Base-by-base conservation (phyloP, 2,329 filamentous ascomycete species). In the Magnaporthiopsis poae region DNA sequence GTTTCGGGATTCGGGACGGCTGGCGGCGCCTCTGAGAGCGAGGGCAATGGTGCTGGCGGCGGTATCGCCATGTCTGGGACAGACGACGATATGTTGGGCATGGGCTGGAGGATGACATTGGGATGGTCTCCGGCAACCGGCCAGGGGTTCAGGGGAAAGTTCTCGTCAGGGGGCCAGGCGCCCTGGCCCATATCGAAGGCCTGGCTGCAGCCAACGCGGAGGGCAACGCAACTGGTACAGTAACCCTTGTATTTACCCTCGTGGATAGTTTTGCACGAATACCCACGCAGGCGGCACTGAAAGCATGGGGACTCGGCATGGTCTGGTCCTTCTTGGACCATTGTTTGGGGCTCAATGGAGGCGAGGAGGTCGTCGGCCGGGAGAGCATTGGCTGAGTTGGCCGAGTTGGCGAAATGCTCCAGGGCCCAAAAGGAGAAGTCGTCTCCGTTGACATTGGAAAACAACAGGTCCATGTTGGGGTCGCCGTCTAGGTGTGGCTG, bases 151-250 rank as follows among this genome's bases (percentile, higher is more conserved):
- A 75, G 70, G 27, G 82, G 77, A 39, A 83, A 81, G n/a, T 74
- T 75, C n/a, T 72, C 71, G 65, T 61, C 72, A 18, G 60, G 60
- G 7, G 60, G 27, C 60, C 31, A 33, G 36, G 71, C 71, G 4
- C 35, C 35, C 21, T 29, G 68, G 60, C 46, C 46, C 46, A 56
- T 56, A 3, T 56, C 46, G n/a, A 56, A 56, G 62, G 77, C 74
- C 68, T 87, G 83, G 75, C 85, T 88, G 75, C 86, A 88, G 56
- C 81, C 79, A 70, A 81, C 77, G n/a, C 80, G 79, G 46, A 88
- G 76, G 18, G 86, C 85, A 62, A 88, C 84, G 71, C 86, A 88
- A 71, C 81, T 85, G 36, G 85, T 88, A 71, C 86, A 88, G 69
- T 84, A 86, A 68, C 84, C 84, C 74, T 81, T 84, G 72, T 84